Conservation (phyloP, 208 protist genomes). For the Porcisia deanei region DNA sequence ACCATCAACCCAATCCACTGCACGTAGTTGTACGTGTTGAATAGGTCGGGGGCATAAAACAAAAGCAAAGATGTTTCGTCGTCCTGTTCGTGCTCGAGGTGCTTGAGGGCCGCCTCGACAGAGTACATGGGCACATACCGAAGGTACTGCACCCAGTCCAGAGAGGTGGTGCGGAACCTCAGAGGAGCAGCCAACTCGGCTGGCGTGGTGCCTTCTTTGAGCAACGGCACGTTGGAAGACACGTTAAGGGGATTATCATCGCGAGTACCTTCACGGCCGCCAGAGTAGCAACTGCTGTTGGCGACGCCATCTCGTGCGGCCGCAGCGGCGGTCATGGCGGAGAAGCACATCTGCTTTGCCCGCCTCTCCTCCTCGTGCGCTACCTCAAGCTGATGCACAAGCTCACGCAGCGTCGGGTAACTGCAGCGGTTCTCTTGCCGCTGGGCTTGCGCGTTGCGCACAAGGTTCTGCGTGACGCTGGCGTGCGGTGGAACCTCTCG, state of each 20-base stretch:
- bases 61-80: constrained; percentile 30
- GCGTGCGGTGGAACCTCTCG: constrained; percentile 33
- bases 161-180: constrained; percentile 10
- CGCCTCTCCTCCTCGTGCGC: constrained; percentile 29
- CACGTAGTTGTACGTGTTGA: constrained; percentile 55
- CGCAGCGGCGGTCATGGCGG: background rate
- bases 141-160: constrained; percentile 35
- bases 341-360: constrained; percentile 15
- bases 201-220: too few relatives aligned
- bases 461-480: constrained; percentile 15
- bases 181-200: background rate
- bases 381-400: constrained; percentile 15
- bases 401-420: constrained; percentile 31
- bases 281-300: background rate
- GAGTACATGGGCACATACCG: constrained; percentile 14
- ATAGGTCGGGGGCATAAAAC: constrained; percentile 63
- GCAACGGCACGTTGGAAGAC: too few relatives aligned
- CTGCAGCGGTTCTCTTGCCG: constrained; percentile 22
- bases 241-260: too few relatives aligned
- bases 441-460: constrained; percentile 13
- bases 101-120: constrained; percentile 6
- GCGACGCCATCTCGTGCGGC: background rate
- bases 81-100: constrained; percentile 12
- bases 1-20: constrained; percentile 45
- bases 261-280: background rate